Evolutionary conservation across 805 yeast species (phyloP).

Genomic region (Cyberlindnera veronae): DNA sequence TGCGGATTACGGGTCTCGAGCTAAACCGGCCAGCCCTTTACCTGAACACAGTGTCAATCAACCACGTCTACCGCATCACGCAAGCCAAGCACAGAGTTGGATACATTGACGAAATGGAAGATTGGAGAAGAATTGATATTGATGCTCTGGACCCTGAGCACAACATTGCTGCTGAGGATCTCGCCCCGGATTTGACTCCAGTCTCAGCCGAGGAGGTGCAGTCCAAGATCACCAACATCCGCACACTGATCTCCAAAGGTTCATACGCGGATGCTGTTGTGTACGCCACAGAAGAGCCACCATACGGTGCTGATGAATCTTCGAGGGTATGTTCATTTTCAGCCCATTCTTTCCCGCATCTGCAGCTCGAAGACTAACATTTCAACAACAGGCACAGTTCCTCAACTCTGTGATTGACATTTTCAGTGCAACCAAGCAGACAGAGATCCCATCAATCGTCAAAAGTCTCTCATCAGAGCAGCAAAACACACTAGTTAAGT

Average conservation of each 20-base stretch:
- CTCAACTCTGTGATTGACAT: conserved; percentile 62
- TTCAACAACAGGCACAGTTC: conserved; percentile 33
- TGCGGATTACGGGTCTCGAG: not conserved
- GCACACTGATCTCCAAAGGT: conserved; percentile 66
- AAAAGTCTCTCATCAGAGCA: conserved; percentile 57
- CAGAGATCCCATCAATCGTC: conserved; percentile 64
- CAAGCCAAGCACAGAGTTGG: no score
- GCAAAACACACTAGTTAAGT: conserved; percentile 76
- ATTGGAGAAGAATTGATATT: conserved; percentile 93
- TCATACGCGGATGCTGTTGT: conserved; percentile 64
- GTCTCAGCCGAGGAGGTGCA: conserved; percentile 53
- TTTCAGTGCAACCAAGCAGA: conserved; percentile 60
- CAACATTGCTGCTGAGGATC: conserved; percentile 56
- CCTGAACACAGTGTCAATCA: no score
- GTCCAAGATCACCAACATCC: conserved; percentile 51
- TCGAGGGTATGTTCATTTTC: conserved; percentile 39
- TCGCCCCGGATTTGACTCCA: conserved; percentile 44
- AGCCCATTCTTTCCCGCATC: conserved; percentile 17
- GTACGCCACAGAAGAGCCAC: conserved; percentile 66
- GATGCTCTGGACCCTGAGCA: conserved; percentile 87
- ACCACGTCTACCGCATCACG: no score
- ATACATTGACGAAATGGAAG: conserved; percentile 48
- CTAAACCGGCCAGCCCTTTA: not conserved
- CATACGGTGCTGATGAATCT: conserved; percentile 69
- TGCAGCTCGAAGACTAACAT: conserved; percentile 25